A percentile compares a stretch with the other conserved stretches of the same genome.
Conservation (phyloP, 2,329 filamentous ascomycete genomes). For the Ophiostoma novo-ulmi region DNA sequence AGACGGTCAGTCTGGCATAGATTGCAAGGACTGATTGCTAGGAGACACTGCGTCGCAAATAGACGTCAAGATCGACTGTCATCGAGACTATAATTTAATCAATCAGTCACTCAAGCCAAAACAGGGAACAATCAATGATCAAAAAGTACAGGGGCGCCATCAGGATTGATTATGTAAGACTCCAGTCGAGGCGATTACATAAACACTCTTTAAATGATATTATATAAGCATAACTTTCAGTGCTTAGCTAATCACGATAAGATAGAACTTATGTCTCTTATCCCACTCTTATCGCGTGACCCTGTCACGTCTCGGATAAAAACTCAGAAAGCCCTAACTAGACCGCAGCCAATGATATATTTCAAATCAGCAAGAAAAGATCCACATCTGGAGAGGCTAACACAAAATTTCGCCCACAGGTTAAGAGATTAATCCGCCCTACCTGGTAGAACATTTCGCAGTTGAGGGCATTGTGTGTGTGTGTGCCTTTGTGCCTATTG, state of each 20-base stretch:
- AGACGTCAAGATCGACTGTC: background rate
- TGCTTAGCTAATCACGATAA: background rate
- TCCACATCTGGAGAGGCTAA: slow-evolving; percentile 21
- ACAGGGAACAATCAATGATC: background rate
- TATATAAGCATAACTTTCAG: background rate
- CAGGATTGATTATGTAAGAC: background rate
- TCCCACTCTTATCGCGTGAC: slow-evolving; percentile 21
- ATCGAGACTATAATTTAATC: background rate
- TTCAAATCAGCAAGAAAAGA: background rate
- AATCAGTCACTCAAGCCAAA: background rate
- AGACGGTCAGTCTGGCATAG: slow-evolving; percentile 2
- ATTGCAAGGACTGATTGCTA: background rate
- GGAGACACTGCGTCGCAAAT: background rate
- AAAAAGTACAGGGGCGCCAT: background rate
- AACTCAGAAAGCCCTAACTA: slow-evolving; percentile 26
- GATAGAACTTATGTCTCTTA: background rate
- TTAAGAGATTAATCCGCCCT: slow-evolving; percentile 26
- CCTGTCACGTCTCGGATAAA: slow-evolving; percentile 19
- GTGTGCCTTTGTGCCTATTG: slow-evolving; percentile 4
- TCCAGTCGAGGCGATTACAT: background rate
- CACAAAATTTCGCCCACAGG: slow-evolving; percentile 34
- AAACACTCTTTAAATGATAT: too few species aligned
- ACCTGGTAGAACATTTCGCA: slow-evolving; percentile 17
- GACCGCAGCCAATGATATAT: slow-evolving; percentile 19
- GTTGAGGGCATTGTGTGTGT: slow-evolving; percentile 14